Evolutionary conservation across 768 basidiomycete genomes (phyloP), one percentile per base, ranked within the genome.

Genomic region (Lepiota venenata): DNA sequence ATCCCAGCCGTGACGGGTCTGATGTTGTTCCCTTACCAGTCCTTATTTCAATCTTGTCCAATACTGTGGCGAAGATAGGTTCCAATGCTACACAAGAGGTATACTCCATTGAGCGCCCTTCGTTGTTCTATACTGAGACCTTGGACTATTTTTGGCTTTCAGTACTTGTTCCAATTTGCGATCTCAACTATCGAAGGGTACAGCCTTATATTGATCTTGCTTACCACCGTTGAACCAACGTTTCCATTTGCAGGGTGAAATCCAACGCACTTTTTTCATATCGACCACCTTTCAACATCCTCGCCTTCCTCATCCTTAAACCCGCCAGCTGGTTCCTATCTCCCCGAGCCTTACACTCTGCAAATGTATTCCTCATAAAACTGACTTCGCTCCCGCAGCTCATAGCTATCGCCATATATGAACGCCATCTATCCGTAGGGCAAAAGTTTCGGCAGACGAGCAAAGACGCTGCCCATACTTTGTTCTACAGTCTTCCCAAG

Each of bases 191-290:
- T 96, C 47, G 90, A 95, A 78, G 91, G 91, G 90, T 88, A 61
- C 52, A 74, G 20, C 20, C 5, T 21, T 16, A 32, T 35, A 25
- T 48, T 39, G 15, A 12, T 4, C 21, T 3, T 16, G 16, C 45
- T 32, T 20, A 48, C 21, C 21, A 20, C 12, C 18, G 11, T 47
- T 22, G 27, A 16, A 32, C 46, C 18, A 29, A 52, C 25, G 27
- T 3, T 36, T n/a, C 15, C 15, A 36, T 12, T 25, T 38, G 10
- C 58, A 91, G 92, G 20, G 88, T 93, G 64, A 93, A 93, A 65
- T 85, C 87, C 2, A 92, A 95, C 65, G 90, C 90, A 1, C 74
- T 97, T 15, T 92, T 95, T 72, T 92, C 88, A 44, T 96, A 97
- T 62, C 90, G 93, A 60, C 91, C 91, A 1, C 93, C 93, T 1